These are phyloP conservation scores for Dactylella cylindrospora DNA, from an alignment of 2,329 filamentous ascomycete species.

Conservation along the genomic window DNA sequence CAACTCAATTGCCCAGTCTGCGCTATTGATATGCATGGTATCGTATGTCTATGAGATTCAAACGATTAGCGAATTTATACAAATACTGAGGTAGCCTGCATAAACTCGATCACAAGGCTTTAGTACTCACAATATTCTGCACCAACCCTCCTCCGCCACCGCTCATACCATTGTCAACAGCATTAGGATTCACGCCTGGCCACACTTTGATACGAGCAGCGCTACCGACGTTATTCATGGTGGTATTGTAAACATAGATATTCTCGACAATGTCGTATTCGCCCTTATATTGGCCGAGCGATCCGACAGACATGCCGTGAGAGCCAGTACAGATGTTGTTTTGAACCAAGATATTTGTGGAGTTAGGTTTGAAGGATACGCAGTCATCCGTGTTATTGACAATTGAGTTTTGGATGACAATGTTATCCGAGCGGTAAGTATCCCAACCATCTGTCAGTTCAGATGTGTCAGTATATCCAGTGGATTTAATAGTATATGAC, in stretches of 20 bases:
- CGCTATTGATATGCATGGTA: constrained; percentile 61
- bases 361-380: constrained; percentile 73
- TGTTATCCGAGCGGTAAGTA: constrained; percentile 62
- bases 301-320: constrained; percentile 72
- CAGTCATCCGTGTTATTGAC: constrained; percentile 69
- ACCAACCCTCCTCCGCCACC: constrained; percentile 66
- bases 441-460: constrained; percentile 68
- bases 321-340: constrained; percentile 68
- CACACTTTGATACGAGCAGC: constrained; percentile 74
- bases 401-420: constrained; percentile 67
- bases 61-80: constrained; percentile 54
- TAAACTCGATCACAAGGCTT: constrained; percentile 54
- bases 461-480: no score
- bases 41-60: constrained; percentile 61
- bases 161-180: constrained; percentile 64
- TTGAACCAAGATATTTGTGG: constrained; percentile 68
- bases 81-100: constrained; percentile 51
- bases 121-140: constrained; percentile 57
- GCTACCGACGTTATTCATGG: constrained; percentile 61
- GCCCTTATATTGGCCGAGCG: constrained; percentile 66
- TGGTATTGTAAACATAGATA: constrained; percentile 64
- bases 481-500: no score
- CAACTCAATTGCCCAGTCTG: constrained; percentile 65
- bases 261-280: constrained; percentile 70
- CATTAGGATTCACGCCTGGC: constrained; percentile 61